phyloP scores from a whole-genome alignment of 2,329 filamentous ascomycete species.

The Diatrype stigma region DNA sequence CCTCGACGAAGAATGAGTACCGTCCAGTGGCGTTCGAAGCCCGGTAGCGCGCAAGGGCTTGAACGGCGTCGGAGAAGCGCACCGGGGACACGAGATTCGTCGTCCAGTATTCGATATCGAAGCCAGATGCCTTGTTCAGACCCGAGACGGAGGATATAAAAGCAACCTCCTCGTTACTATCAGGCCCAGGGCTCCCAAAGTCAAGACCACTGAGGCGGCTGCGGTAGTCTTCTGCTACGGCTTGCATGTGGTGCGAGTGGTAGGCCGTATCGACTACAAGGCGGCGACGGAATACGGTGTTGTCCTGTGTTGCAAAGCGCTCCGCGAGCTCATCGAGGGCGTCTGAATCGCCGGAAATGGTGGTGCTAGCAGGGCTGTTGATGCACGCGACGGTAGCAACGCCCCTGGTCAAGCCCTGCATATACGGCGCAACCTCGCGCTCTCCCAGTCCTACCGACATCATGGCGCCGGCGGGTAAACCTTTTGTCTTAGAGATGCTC shows the following conservation, averaged over 20 bases:
- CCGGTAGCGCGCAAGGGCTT: conserved; percentile 5
- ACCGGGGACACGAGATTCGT: conserved; percentile 18
- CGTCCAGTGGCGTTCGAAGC: conserved; percentile 9
- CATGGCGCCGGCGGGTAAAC: conserved; percentile 7
- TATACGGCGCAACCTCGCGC: conserved; percentile 5
- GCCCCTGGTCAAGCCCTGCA: conserved; percentile 1
- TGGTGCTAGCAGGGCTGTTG: conserved; percentile 15
- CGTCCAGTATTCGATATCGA: conserved; percentile 4
- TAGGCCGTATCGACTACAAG: conserved; percentile 12
- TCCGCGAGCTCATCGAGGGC: conserved; percentile 6
- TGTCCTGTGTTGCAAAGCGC: neutral
- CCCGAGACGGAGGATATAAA: conserved; percentile 3
- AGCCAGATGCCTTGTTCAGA: neutral
- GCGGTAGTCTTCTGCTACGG: conserved; percentile 7
- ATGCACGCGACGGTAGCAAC: conserved; percentile 8
- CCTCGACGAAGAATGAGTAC: conserved; percentile 17
- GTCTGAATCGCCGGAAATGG: conserved; percentile 9
- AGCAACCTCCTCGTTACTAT: neutral
- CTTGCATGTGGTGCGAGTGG: conserved; percentile 10
- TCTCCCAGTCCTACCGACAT: conserved; percentile 9
- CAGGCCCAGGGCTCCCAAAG: neutral
- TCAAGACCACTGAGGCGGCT: neutral
- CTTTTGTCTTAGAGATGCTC: neutral
- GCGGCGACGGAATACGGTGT: conserved; percentile 10
- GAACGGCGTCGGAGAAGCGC: conserved; percentile 21